Base-by-base conservation (phyloP, 1,284 basidiomycete genomes). In the Ceraceosorus guamensis region DNA sequence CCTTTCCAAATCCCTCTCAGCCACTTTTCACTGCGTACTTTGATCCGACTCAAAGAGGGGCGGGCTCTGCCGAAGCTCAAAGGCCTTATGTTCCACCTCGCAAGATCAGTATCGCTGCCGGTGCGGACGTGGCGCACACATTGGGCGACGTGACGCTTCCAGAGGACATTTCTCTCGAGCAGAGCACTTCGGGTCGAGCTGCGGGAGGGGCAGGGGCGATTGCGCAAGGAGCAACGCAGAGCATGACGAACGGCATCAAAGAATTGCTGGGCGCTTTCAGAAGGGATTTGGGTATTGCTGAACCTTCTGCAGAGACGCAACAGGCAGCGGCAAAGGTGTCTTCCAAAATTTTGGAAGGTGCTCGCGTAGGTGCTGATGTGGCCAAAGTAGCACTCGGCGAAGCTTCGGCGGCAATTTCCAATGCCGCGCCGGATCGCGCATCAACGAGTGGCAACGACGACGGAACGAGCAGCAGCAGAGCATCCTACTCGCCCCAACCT, bases 371-470 rank as follows among this genome's bases (percentile, higher is more conserved):
- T 32, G 32, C 35, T 5, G 35, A 53, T 16, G 52, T 10, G 8
- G 43, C 43, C 31, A 14, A 16, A n/a, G n/a, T 16, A 31, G 43
- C 33, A 32, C n/a, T 44, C 34, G 52, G 52, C 31, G 7, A 10
- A 5, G 13, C 32, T 14, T 16, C 24, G 39, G 44, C 52, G 7
- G 31, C 37, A n/a, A 32, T 16, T 10, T 44, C 43, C 7, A n/a
- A n/a, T n/a, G 44, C 10, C 35, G 37, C 48, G 57, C 73, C 35
- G 76, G 81, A 55, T 76, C 79, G 1, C 70, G 85, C 52, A 80
- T 80, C 57, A 62, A 60, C 14, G 81, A 83, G 46, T 83, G 85
- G 71, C 71, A 64, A 58, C 77, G 55, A 48, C 41, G 52, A 8
- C 30, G 31, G 48, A 5, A 8, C 37, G 37, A 8, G 8, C 37